Evolutionary conservation across 2,329 filamentous ascomycete genomes (phyloP), one percentile per base, ranked within the genome.

Genomic region (Colletotrichum scovillei): DNA sequence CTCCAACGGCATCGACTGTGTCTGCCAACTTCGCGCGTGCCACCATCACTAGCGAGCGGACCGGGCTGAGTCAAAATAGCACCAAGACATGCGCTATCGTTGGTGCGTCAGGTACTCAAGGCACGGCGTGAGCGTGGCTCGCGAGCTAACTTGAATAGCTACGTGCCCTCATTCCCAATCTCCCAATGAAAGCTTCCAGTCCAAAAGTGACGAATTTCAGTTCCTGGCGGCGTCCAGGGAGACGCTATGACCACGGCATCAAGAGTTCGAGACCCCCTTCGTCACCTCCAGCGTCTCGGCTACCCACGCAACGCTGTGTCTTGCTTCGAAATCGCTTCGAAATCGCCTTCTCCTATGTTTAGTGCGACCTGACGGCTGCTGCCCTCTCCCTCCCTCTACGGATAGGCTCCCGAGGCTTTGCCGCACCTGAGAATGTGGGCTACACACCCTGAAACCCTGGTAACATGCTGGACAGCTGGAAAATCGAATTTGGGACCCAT

Each of bases 381-480:
- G 9, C 32, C 11, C 32, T 35, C 22, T 12, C 56, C 9, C 42
- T 52, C 32, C 53, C 38, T 26, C 66, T 56, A 60, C 55, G 60
- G 60, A 28, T 38, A 35, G 38, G 24, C 53, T 60, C 49, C 26
- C 24, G n/a, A 69, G 59, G 32, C 55, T 35, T 70, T 30, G 57
- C 57, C 28, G 60, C 60, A 70, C 70, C 70, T 70, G 67, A 65
- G 67, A 70, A 73, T 65, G 70, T 60, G 66, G 66, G 59, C 60
- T 71, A 57, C 58, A 9, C 59, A 30, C 57, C 55, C 46, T 65
- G 70, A 73, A 73, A 53, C 66, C 46, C 28, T 60, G 53, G 53
- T 59, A 73, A 68, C 52, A 32, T 55, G 22, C 63, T 46, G 14
- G 53, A 35, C 28, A 53, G 64, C 24, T 38, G 59, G 32, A 11